Base-by-base conservation (phyloP, 805 yeast genomes). In the Peterozyma xylosa region DNA sequence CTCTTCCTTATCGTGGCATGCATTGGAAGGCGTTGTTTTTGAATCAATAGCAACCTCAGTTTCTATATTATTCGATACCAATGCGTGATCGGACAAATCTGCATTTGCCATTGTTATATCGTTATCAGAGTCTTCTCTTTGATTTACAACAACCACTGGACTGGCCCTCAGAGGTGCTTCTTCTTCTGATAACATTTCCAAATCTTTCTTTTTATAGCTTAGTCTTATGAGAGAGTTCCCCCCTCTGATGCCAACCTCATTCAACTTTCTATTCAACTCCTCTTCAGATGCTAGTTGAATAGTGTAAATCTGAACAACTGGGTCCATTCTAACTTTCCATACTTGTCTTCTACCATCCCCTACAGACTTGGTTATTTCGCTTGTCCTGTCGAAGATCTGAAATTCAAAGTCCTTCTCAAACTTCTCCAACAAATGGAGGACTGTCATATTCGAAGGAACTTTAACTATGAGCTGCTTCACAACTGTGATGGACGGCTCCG, bases 201-300 rank as follows among this genome's bases (percentile, higher is more conserved):
- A 29, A n/a, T 9, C 45, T 9, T 29, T 33, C 35, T 41, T 42
- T 30, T 50, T 52, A 43, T 52, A 59, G 10, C 58, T 47, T 32
- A 62, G 37, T 17, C 66, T 49, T 18, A 62, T 30, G 2, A 60
- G 47, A 37, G 56, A 59, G 30, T 50, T 60, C 0, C 64, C 64
- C 7, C 40, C 41, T 14, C 38, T 45, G n/a, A 58, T 45, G 30
- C 62, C 63, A 27, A 53, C 45, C 14, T 51, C 50, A 33, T 48
- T 52, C 41, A 59, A 50, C 5, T 55, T 49, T 38, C 45, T 47
- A 1, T 43, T 33, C 11, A 57, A 42, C 7, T 58, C 62, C 5
- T 51, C 45, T 13, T 41, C 37, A 1, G 51, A 36, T 13, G 43
- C 42, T 33, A 58, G 14, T 4, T 49, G 43, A 11, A 49, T 51